A percentile compares a stretch with the other conserved stretches of the same genome.
Conservation (phyloP, 163 green algal genomes). For the Prototheca wickerhamii region DNA sequence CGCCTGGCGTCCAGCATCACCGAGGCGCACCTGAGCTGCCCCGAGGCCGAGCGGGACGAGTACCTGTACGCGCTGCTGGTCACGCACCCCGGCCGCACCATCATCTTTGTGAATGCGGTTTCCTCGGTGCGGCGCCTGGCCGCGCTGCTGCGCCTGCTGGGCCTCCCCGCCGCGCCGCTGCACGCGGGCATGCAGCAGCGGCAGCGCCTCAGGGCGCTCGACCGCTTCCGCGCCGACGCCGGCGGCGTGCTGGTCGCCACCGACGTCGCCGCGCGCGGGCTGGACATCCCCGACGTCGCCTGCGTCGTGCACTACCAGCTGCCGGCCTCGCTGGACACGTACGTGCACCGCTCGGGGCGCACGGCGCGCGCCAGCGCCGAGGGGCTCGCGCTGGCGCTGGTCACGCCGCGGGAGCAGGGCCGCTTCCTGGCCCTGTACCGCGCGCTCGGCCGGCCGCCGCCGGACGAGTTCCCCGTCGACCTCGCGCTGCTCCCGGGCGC, state of each 20-base stretch:
- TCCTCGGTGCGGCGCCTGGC: constrained; percentile 65
- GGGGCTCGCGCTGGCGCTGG: constrained; percentile 61
- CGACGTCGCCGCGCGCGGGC: constrained; percentile 89
- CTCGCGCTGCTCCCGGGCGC: constrained; percentile 9
- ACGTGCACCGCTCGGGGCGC: constrained; percentile 89
- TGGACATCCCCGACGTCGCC: constrained; percentile 68
- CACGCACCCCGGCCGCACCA: constrained; percentile 37
- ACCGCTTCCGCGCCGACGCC: constrained; percentile 68
- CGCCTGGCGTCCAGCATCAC: constrained; percentile 37
- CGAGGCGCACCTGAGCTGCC: constrained; percentile 52
- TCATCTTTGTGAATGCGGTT: constrained; percentile 94
- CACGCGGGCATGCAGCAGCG: constrained; percentile 87
- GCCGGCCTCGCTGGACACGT: constrained; percentile 79
- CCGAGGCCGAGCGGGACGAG: constrained; percentile 72
- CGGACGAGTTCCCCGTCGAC: constrained; percentile 45
- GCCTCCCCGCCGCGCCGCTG: constrained; percentile 55
- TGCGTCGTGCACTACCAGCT: constrained; percentile 91
- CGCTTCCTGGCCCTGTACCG: constrained; percentile 56
- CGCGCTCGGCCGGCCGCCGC: constrained; percentile 35
- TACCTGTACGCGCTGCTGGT: constrained; percentile 80
- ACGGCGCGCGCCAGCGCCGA: constrained; percentile 60
- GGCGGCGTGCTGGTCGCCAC: constrained; percentile 81
- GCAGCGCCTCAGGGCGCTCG: constrained; percentile 76
- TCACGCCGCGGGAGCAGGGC: constrained; percentile 62
- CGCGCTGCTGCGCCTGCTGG: constrained; percentile 74